A percentile compares a stretch with the other conserved stretches of the same genome.
phyloP scores from a whole-genome alignment of 805 yeast genomes.

The Vanderwaltozyma polyspora region DNA sequence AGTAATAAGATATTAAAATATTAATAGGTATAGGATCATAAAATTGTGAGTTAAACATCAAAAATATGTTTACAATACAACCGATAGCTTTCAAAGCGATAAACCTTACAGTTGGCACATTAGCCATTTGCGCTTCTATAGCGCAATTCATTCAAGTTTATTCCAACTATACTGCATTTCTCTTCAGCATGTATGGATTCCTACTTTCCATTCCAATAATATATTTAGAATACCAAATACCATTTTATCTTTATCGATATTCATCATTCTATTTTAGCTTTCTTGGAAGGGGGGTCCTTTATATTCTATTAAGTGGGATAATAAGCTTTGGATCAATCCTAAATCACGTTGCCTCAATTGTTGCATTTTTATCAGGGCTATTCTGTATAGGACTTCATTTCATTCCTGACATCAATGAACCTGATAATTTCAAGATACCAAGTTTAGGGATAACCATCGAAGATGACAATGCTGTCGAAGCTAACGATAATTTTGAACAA shows the following conservation, averaged over 20 bases:
- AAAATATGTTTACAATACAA: conserved; percentile 8
- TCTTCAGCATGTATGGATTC: conserved; percentile 48
- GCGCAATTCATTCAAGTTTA: conserved; percentile 14
- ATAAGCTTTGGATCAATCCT: conserved; percentile 44
- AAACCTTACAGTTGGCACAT: conserved; percentile 44
- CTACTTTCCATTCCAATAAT: conserved; percentile 45
- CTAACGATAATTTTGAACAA: background rate
- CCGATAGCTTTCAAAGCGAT: conserved; percentile 26
- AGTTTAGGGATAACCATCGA: conserved; percentile 29
- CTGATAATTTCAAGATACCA: conserved; percentile 64
- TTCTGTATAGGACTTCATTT: conserved; percentile 54
- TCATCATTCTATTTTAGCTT: conserved; percentile 61
- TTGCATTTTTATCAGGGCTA: conserved; percentile 52
- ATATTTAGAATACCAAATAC: conserved; percentile 31
- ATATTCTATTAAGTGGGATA: conserved; percentile 35
- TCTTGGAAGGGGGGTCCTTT: conserved; percentile 39
- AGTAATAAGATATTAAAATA: too few relatives aligned
- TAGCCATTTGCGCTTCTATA: conserved; percentile 32
- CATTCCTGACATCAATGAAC: conserved; percentile 64
- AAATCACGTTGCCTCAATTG: conserved; percentile 45
- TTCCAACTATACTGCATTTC: conserved; percentile 30
- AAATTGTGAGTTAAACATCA: too few relatives aligned
- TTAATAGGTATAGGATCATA: too few relatives aligned
- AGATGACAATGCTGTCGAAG: conserved; percentile 26
- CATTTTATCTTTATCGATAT: conserved; percentile 52